Evolutionary conservation across 768 basidiomycete species (phyloP).

Genomic region (Pleurotus tuoliensis): DNA sequence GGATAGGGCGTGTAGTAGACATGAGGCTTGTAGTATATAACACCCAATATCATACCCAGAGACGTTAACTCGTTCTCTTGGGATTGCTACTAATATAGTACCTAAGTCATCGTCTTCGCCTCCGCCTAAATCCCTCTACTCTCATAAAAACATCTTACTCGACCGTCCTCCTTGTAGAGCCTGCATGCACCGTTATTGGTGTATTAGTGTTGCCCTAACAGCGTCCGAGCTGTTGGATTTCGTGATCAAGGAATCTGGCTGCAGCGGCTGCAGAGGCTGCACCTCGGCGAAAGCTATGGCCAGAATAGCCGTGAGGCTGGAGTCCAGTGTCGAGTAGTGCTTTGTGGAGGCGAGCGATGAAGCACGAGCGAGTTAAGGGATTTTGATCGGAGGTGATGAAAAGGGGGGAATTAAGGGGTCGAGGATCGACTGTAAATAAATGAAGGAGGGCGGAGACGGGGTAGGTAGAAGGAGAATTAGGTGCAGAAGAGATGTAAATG

Average conservation of each 20-base stretch:
- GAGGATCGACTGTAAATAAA: neutral
- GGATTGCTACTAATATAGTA: too few relatives aligned
- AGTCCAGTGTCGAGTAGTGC: neutral
- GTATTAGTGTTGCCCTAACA: too few relatives aligned
- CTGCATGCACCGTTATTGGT: too few relatives aligned
- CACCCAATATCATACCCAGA: too few relatives aligned
- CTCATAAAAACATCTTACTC: too few relatives aligned
- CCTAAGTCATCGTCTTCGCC: too few relatives aligned
- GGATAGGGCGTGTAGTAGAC: too few relatives aligned
- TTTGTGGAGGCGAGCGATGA: neutral
- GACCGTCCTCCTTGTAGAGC: too few relatives aligned
- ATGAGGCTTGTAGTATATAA: too few relatives aligned
- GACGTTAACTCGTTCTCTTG: too few relatives aligned
- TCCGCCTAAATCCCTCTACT: too few relatives aligned
- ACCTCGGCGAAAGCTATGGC: slow-evolving; percentile 25
- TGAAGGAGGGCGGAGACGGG: neutral
- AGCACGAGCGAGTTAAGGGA: neutral
- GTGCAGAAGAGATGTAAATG: slow-evolving; percentile 3
- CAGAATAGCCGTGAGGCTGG: slow-evolving; percentile 10
- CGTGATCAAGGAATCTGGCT: slow-evolving; percentile 25
- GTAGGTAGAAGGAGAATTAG: neutral
- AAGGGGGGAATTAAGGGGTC: neutral
- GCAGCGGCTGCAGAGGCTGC: slow-evolving; percentile 25
- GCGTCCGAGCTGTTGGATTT: slow-evolving; percentile 34
- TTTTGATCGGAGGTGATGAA: neutral